Conservation (phyloP, 2,329 filamentous ascomycete species). For the Ophiostoma sp. region DNA sequence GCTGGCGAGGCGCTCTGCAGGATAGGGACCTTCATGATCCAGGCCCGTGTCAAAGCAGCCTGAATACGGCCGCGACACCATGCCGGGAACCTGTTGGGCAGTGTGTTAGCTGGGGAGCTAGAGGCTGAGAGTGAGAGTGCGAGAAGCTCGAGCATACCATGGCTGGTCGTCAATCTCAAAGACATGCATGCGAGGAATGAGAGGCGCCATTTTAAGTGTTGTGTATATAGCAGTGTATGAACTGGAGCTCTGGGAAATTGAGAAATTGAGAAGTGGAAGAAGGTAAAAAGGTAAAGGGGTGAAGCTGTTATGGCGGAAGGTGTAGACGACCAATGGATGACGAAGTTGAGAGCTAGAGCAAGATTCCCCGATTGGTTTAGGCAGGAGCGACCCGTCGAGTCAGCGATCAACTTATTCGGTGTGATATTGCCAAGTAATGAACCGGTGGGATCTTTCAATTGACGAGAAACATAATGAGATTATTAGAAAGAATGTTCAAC, state of each 20-base stretch:
- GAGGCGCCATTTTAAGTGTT: conserved; percentile 27
- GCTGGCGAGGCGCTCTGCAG: conserved; percentile 60
- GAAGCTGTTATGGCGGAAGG: not conserved
- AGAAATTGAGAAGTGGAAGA: not conserved
- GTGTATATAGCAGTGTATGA: not conserved
- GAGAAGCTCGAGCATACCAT: conserved; percentile 48
- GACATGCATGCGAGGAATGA: conserved; percentile 58
- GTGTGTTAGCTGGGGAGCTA: not conserved
- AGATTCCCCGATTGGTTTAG: conserved; percentile 10
- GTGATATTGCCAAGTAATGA: not conserved
- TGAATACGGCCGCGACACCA: conserved; percentile 66
- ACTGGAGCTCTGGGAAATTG: not conserved
- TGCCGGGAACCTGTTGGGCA: conserved; percentile 59
- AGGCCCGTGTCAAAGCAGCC: conserved; percentile 62
- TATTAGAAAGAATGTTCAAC: no score
- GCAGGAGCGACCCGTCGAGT: not conserved
- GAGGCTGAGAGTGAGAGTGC: not conserved
- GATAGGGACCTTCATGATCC: conserved; percentile 60
- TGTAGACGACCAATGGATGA: not conserved
- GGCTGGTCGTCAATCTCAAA: conserved; percentile 68
- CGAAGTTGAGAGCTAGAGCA: not conserved
- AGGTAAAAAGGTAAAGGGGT: not conserved
- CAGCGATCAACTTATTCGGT: not conserved
- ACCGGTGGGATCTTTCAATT: not conserved
- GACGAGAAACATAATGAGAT: not conserved